Base-by-base conservation (phyloP, 495 filamentous ascomycete genomes). In the Patellaria atrata region DNA sequence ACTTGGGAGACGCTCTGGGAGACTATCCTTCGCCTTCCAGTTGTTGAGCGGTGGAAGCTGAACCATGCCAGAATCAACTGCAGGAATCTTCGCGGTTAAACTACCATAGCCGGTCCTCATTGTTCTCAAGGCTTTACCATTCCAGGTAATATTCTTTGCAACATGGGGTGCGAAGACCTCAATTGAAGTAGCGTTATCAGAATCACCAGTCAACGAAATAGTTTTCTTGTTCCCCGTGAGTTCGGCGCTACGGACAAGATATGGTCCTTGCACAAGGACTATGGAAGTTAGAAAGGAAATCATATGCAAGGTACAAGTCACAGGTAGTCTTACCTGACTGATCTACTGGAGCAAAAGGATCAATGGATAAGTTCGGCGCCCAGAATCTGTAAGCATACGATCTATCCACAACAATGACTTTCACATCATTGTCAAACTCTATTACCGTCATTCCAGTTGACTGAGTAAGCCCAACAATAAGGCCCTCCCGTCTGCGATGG, bases 301-400 rank as follows among this genome's bases (percentile, higher is more conserved):
- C 7, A 20, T 7, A 8, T 33, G 9, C 9, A 33, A 20, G 17
- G 5, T n/a, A n/a, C n/a, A n/a, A n/a, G n/a, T n/a, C n/a, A n/a
- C n/a, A 8, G 8, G 10, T 8, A 8, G 10, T 11, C 28, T 8
- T 15, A 31, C 28, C 28, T 8, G 36, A 44, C 14, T 44, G 11
- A 23, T 44, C 32, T 5, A 41, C 41, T 3, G 45, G 41, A 1
- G 63, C 63, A 19, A 57, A 47, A 14, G 71, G 71, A 43, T 69
- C 55, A 31, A 59, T 56, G 1, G 60, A 67, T 25, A 69, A 50
- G 9, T 67, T 58, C 18, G 71, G 69, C 11, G 63, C 68, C 67
- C 68, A 76, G 37, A 68, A 67, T 2, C 51, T 48, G 47, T 71
- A 74, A 0, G 70, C 71, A 9, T 62, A 43, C 12, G 57, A 44